These are phyloP conservation scores for Lonicera japonica DNA, from an alignment of 129 eudicot species.

Conservation along the genomic window DNA sequence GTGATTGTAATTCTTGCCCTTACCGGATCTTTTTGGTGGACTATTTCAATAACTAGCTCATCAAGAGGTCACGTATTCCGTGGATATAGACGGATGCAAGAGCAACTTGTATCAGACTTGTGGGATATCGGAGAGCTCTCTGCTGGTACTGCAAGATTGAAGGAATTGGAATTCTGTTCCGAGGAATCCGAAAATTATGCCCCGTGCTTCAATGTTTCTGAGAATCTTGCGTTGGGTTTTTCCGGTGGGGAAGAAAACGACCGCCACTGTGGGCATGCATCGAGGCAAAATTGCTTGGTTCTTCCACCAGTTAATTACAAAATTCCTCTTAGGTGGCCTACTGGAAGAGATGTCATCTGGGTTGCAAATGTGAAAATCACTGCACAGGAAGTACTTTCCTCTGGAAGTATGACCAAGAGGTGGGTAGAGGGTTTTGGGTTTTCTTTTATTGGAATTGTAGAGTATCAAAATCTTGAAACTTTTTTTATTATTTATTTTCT, in stretches of 20 bases:
- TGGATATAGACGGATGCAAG: slow-evolving; percentile 87
- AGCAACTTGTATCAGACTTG: slow-evolving; percentile 85
- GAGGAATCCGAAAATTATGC: slow-evolving; percentile 65
- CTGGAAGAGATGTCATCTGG: slow-evolving; percentile 98
- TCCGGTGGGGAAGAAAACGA: slow-evolving; percentile 64
- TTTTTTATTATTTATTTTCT: background rate
- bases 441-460: background rate
- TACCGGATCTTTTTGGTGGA: slow-evolving; percentile 84
- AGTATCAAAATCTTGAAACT: background rate
- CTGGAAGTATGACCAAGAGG: slow-evolving; percentile 97
- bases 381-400: slow-evolving; percentile 91
- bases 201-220: slow-evolving; percentile 78
- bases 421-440: slow-evolving; percentile 13
- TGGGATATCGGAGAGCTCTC: slow-evolving; percentile 82
- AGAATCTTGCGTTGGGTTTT: slow-evolving; percentile 64
- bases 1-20: slow-evolving; percentile 69
- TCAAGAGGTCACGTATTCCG: slow-evolving; percentile 61
- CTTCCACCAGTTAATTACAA: slow-evolving; percentile 71
- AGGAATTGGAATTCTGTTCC: slow-evolving; percentile 65
- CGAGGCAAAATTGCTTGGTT: slow-evolving; percentile 64
- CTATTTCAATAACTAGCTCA: slow-evolving; percentile 52
- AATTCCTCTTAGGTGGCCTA: slow-evolving; percentile 95
- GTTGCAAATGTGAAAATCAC: slow-evolving; percentile 84
- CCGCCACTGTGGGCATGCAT: slow-evolving; percentile 66
- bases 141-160: slow-evolving; percentile 48